Conservation (phyloP, 768 basidiomycete genomes). For the Tricholoma bakamatsutake region DNA sequence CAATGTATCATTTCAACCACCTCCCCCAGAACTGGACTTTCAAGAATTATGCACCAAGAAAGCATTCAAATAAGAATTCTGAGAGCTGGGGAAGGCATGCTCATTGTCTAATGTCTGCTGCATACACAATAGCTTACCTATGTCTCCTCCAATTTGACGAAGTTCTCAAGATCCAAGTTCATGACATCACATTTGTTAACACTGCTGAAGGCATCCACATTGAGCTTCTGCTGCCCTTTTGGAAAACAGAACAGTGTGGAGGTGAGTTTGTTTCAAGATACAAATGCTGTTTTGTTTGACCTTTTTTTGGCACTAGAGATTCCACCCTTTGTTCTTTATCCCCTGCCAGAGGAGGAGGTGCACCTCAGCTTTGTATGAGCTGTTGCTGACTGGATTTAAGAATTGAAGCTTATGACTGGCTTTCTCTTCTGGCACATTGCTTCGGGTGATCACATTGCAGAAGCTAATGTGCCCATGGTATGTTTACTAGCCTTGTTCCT, state of each 20-base stretch:
- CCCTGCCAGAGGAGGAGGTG: conserved; percentile 18
- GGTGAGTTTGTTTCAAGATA: conserved; percentile 8
- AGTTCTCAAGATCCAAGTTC: conserved; percentile 25
- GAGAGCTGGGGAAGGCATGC: conserved; percentile 23
- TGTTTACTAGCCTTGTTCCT: neutral
- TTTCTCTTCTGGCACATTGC: conserved; percentile 29
- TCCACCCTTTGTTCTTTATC: conserved; percentile 23
- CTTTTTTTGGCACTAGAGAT: conserved; percentile 15
- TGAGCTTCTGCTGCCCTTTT: conserved; percentile 18
- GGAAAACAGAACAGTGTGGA: conserved; percentile 24
- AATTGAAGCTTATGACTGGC: conserved; percentile 17
- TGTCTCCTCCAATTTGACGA: conserved; percentile 28
- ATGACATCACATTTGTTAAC: conserved; percentile 9
- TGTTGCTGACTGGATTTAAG: conserved; percentile 22
- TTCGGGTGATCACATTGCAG: conserved; percentile 21
- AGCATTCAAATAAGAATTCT: conserved; percentile 1
- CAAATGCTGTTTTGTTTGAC: neutral
- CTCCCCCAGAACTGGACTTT: conserved; percentile 12
- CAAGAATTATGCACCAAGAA: conserved; percentile 12
- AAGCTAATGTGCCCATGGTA: conserved; percentile 20
- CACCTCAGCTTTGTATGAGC: conserved; percentile 32
- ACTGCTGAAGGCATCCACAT: neutral
- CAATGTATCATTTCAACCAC: conserved; percentile 22
- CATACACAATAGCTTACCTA: conserved; percentile 26
- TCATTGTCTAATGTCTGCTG: conserved; percentile 20